These are phyloP conservation scores for Yamadazyma sp. DNA, from an alignment of 1,139 yeast genomes.

Conservation along the genomic window DNA sequence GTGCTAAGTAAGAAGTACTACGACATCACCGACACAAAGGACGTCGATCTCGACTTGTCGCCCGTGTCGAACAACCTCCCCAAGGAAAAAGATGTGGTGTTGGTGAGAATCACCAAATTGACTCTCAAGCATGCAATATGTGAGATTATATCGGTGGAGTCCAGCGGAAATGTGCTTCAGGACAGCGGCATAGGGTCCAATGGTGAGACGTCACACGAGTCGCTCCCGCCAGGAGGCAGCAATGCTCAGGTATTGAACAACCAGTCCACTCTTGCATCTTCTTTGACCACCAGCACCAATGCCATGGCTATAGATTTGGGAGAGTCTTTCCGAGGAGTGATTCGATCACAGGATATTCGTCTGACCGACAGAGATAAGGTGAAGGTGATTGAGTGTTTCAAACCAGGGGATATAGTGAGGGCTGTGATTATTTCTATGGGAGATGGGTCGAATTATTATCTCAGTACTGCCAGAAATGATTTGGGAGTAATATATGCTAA, in stretches of 20 bases:
- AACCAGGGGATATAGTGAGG: conserved; percentile 88
- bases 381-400: conserved; percentile 72
- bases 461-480: conserved; percentile 87
- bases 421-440: conserved; percentile 85
- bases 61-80: conserved; percentile 56
- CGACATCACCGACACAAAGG: background rate
- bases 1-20: conserved; percentile 6
- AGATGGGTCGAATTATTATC: conserved; percentile 87
- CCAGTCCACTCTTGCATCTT: conserved; percentile 47
- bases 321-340: conserved; percentile 87
- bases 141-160: conserved; percentile 81
- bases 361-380: conserved; percentile 90
- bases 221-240: conserved; percentile 53
- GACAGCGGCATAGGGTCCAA: conserved; percentile 71
- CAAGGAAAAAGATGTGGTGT: conserved; percentile 78
- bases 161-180: conserved; percentile 53
- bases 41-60: conserved; percentile 3
- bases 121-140: conserved; percentile 71
- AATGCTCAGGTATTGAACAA: conserved; percentile 49
- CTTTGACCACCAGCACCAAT: conserved; percentile 31
- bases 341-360: conserved; percentile 84
- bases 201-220: conserved; percentile 47
- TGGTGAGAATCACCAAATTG: conserved; percentile 72
- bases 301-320: conserved; percentile 68
- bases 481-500: conserved; percentile 92